A percentile compares a stretch with the other conserved stretches of the same genome.
These are phyloP conservation scores for Paxillus rubicundulus DNA, from an alignment of 768 basidiomycete genomes.

Conservation along the genomic window DNA sequence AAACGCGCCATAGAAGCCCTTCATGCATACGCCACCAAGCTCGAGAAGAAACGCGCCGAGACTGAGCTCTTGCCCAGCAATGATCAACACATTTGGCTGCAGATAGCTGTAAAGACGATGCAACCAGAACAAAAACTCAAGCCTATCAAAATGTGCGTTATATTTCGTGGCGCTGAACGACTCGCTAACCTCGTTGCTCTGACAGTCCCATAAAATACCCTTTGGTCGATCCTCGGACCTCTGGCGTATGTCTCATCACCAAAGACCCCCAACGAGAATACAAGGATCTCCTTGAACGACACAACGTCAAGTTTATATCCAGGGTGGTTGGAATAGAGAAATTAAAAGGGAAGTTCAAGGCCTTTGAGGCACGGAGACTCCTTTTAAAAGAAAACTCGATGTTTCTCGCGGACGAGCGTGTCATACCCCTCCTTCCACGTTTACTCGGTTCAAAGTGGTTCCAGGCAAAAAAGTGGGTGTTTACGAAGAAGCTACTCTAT, in stretches of 20 bases:
- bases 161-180: not conserved
- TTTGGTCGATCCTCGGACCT: constrained; percentile 77
- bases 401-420: constrained; percentile 90
- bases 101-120: constrained; percentile 83
- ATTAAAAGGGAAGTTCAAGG: constrained; percentile 90
- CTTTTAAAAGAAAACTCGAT: constrained; percentile 86
- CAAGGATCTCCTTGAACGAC: constrained; percentile 82
- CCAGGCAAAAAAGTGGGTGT: constrained; percentile 86
- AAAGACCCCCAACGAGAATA: constrained; percentile 96
- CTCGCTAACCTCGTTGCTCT: constrained; percentile 6
- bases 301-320: constrained; percentile 85
- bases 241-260: constrained; percentile 83
- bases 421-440: constrained; percentile 83
- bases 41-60: constrained; percentile 62
- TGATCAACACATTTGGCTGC: constrained; percentile 88
- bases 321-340: constrained; percentile 90
- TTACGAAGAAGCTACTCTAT: not conserved
- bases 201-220: constrained; percentile 75
- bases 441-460: constrained; percentile 90
- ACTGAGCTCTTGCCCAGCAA: constrained; percentile 71
- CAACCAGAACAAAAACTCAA: constrained; percentile 72
- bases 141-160: constrained; percentile 77
- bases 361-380: constrained; percentile 77
- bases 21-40: constrained; percentile 63
- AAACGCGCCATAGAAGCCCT: constrained; percentile 78